Base-by-base conservation (phyloP, 2,329 filamentous ascomycete genomes). In the Scedosporium aurantiacum region DNA sequence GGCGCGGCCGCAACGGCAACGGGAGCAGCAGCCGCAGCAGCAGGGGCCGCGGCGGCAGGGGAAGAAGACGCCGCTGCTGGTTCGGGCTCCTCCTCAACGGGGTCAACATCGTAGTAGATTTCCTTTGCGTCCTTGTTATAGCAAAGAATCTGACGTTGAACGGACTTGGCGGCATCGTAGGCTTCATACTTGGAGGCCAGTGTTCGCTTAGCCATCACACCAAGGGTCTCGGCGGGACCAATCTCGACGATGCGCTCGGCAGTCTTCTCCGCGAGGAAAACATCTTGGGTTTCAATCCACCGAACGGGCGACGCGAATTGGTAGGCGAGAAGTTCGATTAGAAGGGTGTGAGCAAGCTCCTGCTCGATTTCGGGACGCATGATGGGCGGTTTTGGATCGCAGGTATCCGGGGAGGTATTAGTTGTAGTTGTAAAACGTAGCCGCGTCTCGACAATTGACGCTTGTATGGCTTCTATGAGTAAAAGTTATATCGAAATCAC, bases 201-300 rank as follows among this genome's bases (percentile, higher is more conserved):
- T 60, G 94, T 99, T 69, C 93, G 85, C 81, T 92, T 95, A 66
- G 94, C 94, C 94, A 99, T 99, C 63, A 91, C 92, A 72, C 93
- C 93, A 41, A 99, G 85, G 27, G 94, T 99, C 76, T 99, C 93
- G 70, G 93, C 92, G 27, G 94, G 94, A 73, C 94, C 94, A 69
- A 99, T 88, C 76, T 99, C 94, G 70, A 99, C 94, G 72, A 99
- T 95, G 72, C 94, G 87, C 82, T 99, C 94, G 58, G 94, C 95
- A 60, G 87, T 89, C 79, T 96, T 94, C 76, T 97, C 91, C 66
- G 89, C 93, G 69, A 99, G 89, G 71, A 99, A 94, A 69, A 99
- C 94, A 93, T 99, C 94, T 79, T 99, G 94, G 61, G 94, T 99
- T 79, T 99, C 94, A 76, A 99, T 99, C 94, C 94, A 99, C 86